Base-by-base conservation (phyloP, 768 basidiomycete genomes). In the Xerocomus brunneocitrinus region DNA sequence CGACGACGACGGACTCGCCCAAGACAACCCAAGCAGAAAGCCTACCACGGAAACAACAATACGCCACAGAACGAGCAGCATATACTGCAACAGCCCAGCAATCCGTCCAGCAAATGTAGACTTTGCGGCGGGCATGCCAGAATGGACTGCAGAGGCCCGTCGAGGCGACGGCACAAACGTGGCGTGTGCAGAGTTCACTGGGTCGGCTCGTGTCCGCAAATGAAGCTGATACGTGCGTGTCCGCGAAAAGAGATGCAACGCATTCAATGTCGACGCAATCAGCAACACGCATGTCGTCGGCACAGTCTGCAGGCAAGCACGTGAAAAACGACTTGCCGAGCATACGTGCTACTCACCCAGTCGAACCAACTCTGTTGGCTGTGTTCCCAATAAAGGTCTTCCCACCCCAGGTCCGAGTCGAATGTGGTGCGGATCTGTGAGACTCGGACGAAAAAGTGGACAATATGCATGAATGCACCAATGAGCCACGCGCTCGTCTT, bases 391-490 rank as follows among this genome's bases (percentile, higher is more conserved):
- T 87, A 84, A 72, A 90, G 81, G 64, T 87, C 84, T 61, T 90
- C 87, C 88, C 88, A 91, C 3, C 83, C 84, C 19, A 84, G 61
- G 56, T 91, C 87, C 8, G 85, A 81, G 54, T 87, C 82, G 6
- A 80, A 78, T 3, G 84, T 73, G 6, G 73, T 68, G 22, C 80
- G 74, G 46, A 81, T 69, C 58, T 84, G 80, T 57, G 76, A 75
- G 32, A 88, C 69, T 56, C 88, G 77, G 38, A 87, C 72, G 64
- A 74, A 81, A 49, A 91, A 76, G 64, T 91, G 85, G 3, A 87
- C 50, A 28, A 84, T 71, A 64, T 93, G 90, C 68, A 87, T 74
- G 27, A 71, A 53, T 16, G 79, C 80, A 22, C 86, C 91, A 19
- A 87, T 62, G 19, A 86, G 76, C 58, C 79, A 79, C 16, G 87